A percentile compares a stretch with the other conserved stretches of the same genome.
Evolutionary conservation across 108 stramenopile genomes (phyloP).

Genomic region (Seminavis robusta): DNA sequence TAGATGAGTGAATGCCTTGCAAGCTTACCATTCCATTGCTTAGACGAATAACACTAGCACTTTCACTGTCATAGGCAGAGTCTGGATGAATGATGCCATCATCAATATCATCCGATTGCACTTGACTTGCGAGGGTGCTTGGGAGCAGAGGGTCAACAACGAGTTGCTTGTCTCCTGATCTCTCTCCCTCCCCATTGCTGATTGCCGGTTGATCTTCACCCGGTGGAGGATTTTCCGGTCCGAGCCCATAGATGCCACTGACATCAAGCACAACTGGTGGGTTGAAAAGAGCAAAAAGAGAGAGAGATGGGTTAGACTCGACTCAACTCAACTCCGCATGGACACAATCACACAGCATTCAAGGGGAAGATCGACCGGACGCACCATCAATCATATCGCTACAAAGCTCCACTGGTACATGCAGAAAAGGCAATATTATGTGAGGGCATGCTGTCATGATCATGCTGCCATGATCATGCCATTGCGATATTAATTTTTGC

Average conservation of each 20-base stretch:
- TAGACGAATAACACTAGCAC: slow-evolving; percentile 91
- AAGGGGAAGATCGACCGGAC: too few species aligned
- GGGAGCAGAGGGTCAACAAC: too few species aligned
- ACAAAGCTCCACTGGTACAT: slow-evolving; percentile 82
- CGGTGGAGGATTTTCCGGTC: slow-evolving; percentile 25
- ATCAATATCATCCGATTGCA: slow-evolving; percentile 39
- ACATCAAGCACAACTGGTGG: slow-evolving; percentile 98
- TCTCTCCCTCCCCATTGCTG: slow-evolving; percentile 1
- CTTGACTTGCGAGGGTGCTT: slow-evolving; percentile 69
- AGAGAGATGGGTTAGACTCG: too few species aligned
- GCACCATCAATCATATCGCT: slow-evolving; percentile 99
- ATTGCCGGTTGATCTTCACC: slow-evolving; percentile 11
- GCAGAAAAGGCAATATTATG: neutral
- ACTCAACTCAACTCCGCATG: too few species aligned
- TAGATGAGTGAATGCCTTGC: neutral
- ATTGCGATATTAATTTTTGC: too few species aligned
- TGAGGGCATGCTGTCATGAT: too few species aligned
- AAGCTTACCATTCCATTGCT: slow-evolving; percentile 91
- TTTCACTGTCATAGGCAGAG: slow-evolving; percentile 91
- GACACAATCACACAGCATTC: too few species aligned
- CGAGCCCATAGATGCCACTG: slow-evolving; percentile 95
- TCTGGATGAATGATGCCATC: slow-evolving; percentile 58
- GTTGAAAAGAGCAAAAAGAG: too few species aligned
- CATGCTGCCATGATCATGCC: too few species aligned
- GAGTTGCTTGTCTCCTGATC: slow-evolving; percentile 57